Evolutionary conservation across 192 early-diverging fungal species (phyloP), one percentile per base, ranked within the genome.

Genomic region (Entomortierella parvispora): DNA sequence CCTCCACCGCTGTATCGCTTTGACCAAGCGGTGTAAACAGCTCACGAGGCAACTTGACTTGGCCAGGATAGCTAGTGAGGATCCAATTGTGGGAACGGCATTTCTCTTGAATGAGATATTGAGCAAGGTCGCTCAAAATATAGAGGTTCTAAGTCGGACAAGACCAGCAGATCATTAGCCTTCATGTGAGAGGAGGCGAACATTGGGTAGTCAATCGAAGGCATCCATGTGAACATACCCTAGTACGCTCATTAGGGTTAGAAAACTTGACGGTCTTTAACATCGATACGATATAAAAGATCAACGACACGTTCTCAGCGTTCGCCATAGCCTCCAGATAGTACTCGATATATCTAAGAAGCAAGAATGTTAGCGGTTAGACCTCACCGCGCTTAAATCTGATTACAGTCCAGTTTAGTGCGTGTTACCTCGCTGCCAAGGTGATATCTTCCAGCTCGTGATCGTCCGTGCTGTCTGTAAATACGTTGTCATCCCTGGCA

Each of bases 91-190:
- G 74, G 2, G 88, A 65, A 49, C 89, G 86, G 62, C 91, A 90
- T 65, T 88, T 89, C 42, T 93, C 91, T 57, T 88, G 91, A 22
- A 99, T 91, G 50, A 95, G 56, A 42, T 90, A 83, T 72, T 94
- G 92, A 23, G 91, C 71, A 47, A 99, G 76, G 64, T 99, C 97
- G 79, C 91, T 90, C 37, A 97, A 54, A 14, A 92, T 83, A 80
- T 97, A 96, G 3, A 96, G 81, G 52, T 93, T 86, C 83, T 90
- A 67, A 26, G 18, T n/a, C 20, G 15, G 3, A 57, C 15, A 42
- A 15, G 18, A 28, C 42, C 5, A 10, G 20, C 48, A n/a, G 10
- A 49, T 49, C 17, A 23, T 28, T 29, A 34, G 26, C 44, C 23
- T 18, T 6, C 22, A 32, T 47, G 23, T 4, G 5, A 22, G 59